Base-by-base conservation (phyloP, 495 filamentous ascomycete species). In the Staphylotrichum tortipilum region DNA sequence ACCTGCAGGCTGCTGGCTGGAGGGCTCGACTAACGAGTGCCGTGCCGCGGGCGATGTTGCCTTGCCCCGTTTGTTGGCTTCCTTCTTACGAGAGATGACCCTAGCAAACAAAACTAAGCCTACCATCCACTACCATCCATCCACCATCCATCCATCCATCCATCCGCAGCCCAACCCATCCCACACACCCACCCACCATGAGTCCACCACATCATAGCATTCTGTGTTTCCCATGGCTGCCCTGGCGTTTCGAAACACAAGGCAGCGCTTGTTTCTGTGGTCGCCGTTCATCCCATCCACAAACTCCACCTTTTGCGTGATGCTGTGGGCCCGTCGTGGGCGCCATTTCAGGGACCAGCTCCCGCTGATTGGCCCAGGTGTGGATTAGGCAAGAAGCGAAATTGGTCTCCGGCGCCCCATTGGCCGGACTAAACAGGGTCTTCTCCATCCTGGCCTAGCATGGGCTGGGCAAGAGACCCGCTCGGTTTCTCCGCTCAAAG, bases 341-440 rank as follows among this genome's bases (percentile, higher is more conserved):
- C 31, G 43, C 28, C 37, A 41, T 21, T 52, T 49, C 57, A 61
- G 60, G 60, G 49, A 61, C 58, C 37, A 18, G 22, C 15, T 3
- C 2, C n/a, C 10, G 1, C 15, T 57, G 52, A 63, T 63, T 63
- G 60, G 60, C 17, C 22, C 40, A 26, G 4, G 28, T 19, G 26
- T 17, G 10, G 31, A 49, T 47, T 46, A 12, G 10, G 19, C 17
- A 34, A 38, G 38, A 58, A 63, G 60, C 60, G 60, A 63, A 53
- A 63, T 63, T 63, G 58, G 28, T 47, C 17, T 39, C 55, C 38
- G 26, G 43, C 36, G 37, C 31, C 15, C 46, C 11, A 60, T 61
- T 63, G 60, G 60, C 22, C 24, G 9, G 19, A 14, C n/a, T n/a
- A n/a, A n/a, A n/a, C n/a, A n/a, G n/a, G n/a, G n/a, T n/a, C n/a